A percentile compares a stretch with the other conserved stretches of the same genome.
phyloP scores from a whole-genome alignment of 345 rosid species.

The Citrus sinensis region DVS_A1.0 CM039165.1:35162501-35163000 shows the following conservation, averaged over 20 bases:
- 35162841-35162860: background rate
- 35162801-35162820: background rate
- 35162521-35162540: background rate
- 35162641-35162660: conserved; percentile 97
- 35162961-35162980: conserved; percentile 45
- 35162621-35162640: conserved; percentile 59
- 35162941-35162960: conserved; percentile 69
- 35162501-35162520: background rate
- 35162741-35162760: background rate
- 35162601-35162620: conserved; percentile 51
- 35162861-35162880: conserved; percentile 62
- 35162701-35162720: background rate
- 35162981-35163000: background rate
- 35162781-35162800: background rate
- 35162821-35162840: background rate
- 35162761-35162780: background rate
- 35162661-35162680: conserved; percentile 70
- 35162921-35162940: conserved; percentile 69
- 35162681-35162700: background rate
- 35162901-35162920: conserved; percentile 88
- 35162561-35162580: conserved; percentile 89
- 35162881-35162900: conserved; percentile 90
- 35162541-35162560: conserved; percentile 82
- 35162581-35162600: conserved; percentile 85
- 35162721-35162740: background rate